These are phyloP conservation scores for Agastache rugosa DNA, from an alignment of 257 asterid species.

Conservation along the genomic window DNA sequence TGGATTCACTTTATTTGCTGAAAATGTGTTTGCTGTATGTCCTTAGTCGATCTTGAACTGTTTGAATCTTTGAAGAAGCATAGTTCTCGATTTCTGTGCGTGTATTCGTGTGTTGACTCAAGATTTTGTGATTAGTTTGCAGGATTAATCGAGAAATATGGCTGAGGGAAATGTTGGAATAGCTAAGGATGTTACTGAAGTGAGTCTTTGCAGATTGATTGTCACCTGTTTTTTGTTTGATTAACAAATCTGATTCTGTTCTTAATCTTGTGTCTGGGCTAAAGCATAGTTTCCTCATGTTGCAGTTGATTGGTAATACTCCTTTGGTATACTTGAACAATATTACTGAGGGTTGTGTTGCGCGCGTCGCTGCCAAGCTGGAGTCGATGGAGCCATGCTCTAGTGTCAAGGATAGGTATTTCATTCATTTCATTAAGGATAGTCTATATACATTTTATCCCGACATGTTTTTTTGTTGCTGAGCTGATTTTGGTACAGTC, in stretches of 20 bases:
- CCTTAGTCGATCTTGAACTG: not conserved
- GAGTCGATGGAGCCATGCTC: constrained; percentile 99
- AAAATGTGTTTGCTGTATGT: constrained; percentile 14
- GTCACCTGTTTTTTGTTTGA: constrained; percentile 6
- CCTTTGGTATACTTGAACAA: constrained; percentile 96
- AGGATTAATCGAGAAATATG: constrained; percentile 55
- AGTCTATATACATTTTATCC: not conserved
- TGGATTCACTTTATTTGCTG: constrained; percentile 14
- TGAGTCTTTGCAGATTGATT: constrained; percentile 46
- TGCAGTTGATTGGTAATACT: constrained; percentile 91
- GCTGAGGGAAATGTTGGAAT: constrained; percentile 66
- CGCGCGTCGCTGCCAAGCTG: constrained; percentile 91
- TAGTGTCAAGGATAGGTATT: constrained; percentile 96
- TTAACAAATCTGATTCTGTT: constrained; percentile 20
- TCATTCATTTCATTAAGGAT: constrained; percentile 16
- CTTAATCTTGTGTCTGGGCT: not conserved
- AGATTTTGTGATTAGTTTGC: constrained; percentile 40
- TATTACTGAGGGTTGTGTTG: constrained; percentile 89
- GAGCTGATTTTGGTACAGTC: not conserved
- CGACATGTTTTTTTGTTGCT: not conserved
- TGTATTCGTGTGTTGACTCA: constrained; percentile 4
- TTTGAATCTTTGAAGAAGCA: constrained; percentile 7
- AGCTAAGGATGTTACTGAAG: constrained; percentile 95
- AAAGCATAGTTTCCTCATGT: constrained; percentile 22
- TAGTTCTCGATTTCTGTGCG: not conserved